These are phyloP conservation scores for Boletus rufocinnamomeus DNA, from an alignment of 768 basidiomycete species.

Conservation along the genomic window DNA sequence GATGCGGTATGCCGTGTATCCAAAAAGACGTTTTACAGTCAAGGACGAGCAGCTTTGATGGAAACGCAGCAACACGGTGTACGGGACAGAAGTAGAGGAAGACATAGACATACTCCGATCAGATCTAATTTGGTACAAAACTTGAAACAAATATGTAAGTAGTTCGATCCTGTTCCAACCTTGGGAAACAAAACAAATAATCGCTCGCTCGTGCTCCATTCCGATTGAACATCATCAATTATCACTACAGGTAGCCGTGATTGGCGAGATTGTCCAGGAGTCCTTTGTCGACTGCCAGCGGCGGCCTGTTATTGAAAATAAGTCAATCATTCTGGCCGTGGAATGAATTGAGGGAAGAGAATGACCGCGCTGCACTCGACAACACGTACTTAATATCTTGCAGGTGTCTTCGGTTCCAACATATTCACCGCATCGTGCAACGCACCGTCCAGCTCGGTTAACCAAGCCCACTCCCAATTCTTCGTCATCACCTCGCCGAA, in stretches of 20 bases:
- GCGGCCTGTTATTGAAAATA: background rate
- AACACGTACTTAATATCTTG: background rate
- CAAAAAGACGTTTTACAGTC: no score
- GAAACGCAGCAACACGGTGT: no score
- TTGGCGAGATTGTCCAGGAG: no score
- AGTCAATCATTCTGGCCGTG: no score
- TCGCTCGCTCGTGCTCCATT: background rate
- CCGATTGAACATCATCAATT: background rate
- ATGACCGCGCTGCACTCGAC: background rate
- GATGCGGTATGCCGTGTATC: no score
- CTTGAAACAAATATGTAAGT: no score
- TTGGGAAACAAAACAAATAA: background rate
- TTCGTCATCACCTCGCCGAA: constrained; percentile 45
- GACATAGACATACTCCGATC: background rate
- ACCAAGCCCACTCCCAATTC: constrained; percentile 59
- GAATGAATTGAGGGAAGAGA: background rate
- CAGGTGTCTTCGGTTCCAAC: constrained; percentile 7
- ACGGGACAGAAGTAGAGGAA: background rate
- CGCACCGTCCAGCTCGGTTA: constrained; percentile 24
- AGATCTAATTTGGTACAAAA: no score
- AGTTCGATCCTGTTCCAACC: no score
- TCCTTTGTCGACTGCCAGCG: background rate
- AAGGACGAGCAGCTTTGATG: no score
- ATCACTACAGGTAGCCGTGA: background rate
- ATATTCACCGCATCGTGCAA: constrained; percentile 21